Evolutionary conservation across 169 alveolate species (phyloP).

Genomic region (Plasmodium yoelii): DNA sequence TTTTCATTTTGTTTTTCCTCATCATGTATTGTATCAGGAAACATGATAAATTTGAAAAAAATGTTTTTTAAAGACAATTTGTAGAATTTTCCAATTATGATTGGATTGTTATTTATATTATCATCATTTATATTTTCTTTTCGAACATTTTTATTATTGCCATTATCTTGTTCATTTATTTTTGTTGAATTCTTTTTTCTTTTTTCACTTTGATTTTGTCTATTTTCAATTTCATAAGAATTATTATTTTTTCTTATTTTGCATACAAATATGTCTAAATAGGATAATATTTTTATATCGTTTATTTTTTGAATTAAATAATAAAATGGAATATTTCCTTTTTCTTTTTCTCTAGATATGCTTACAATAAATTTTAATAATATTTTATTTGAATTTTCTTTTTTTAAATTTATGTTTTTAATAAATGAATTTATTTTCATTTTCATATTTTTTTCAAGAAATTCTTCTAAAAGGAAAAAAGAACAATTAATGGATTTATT

Average conservation of each 20-base stretch:
- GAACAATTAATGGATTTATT: conserved; percentile 1
- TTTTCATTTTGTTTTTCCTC: not conserved
- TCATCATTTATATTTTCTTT: not conserved
- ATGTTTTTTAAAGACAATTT: conserved; percentile 37
- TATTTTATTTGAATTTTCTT: conserved; percentile 27
- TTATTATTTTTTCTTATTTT: conserved; percentile 5
- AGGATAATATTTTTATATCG: conserved; percentile 29
- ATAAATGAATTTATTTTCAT: conserved; percentile 39
- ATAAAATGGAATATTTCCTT: conserved; percentile 8
- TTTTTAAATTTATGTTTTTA: conserved; percentile 8
- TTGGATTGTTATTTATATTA: too few species aligned
- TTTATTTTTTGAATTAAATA: conserved; percentile 42
- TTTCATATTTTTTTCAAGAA: conserved; percentile 47
- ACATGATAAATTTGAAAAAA: conserved; percentile 22
- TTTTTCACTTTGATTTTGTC: not conserved
- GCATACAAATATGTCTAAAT: conserved; percentile 31
- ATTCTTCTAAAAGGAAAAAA: conserved; percentile 48
- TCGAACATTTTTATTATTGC: not conserved
- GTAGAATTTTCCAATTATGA: conserved; percentile 8
- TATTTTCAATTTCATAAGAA: not conserved
- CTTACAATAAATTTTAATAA: conserved; percentile 40
- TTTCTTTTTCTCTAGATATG: conserved; percentile 6
- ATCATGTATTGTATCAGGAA: too few species aligned
- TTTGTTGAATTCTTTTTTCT: conserved; percentile 23
- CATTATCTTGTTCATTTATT: not conserved